These are phyloP conservation scores for Pisolithus sp. DNA, from an alignment of 768 basidiomycete species.

Conservation along the genomic window DNA sequence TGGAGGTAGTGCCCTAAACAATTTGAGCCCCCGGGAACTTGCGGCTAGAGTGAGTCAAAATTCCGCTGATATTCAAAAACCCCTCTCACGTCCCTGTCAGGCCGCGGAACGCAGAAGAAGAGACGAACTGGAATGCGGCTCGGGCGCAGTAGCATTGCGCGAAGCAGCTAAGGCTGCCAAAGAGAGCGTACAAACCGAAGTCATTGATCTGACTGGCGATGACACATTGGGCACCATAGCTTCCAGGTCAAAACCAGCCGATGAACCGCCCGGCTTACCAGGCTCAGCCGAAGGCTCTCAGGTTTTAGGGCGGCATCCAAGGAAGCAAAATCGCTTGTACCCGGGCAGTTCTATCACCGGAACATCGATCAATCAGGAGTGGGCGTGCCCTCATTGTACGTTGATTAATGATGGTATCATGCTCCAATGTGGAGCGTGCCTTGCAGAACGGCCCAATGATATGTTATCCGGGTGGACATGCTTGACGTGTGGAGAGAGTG, in stretches of 20 bases:
- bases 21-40: constrained; percentile 60
- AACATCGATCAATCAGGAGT: constrained; percentile 23
- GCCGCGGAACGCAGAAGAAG: constrained; percentile 76
- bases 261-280: background rate
- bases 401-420: constrained; percentile 47
- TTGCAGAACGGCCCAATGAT: constrained; percentile 32
- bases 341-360: background rate
- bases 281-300: too few relatives aligned
- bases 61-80: constrained; percentile 25
- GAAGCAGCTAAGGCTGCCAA: constrained; percentile 68
- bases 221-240: constrained; percentile 20
- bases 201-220: constrained; percentile 53
- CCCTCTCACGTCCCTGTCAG: constrained; percentile 33
- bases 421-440: constrained; percentile 60
- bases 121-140: constrained; percentile 74
- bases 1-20: constrained; percentile 44
- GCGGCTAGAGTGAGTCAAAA: constrained; percentile 50
- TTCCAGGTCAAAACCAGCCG: constrained; percentile 27
- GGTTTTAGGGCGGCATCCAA: too few relatives aligned
- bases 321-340: background rate
- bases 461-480: constrained; percentile 55
- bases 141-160: constrained; percentile 44
- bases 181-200: constrained; percentile 54
- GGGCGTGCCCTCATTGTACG: constrained; percentile 60
- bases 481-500: constrained; percentile 52